Evolutionary conservation across 306 rosid species (phyloP).

Genomic region (Hippophae rhamnoides): DNA sequence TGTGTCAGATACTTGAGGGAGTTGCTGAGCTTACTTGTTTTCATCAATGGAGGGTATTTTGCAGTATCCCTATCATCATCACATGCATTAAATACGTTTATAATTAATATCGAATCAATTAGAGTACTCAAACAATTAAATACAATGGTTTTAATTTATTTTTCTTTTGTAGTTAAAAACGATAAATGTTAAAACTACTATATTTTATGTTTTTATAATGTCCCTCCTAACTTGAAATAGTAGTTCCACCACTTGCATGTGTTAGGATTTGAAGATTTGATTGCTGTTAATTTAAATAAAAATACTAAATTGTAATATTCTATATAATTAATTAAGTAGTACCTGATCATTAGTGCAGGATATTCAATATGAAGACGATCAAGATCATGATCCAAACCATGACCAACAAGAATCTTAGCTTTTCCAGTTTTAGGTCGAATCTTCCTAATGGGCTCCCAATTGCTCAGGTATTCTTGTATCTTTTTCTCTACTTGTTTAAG

Average conservation of each 20-base stretch:
- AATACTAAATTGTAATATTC: too few relatives aligned
- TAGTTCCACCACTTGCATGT: too few relatives aligned
- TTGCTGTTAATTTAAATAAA: too few relatives aligned
- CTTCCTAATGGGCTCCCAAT: conserved; percentile 83
- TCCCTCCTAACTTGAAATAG: too few relatives aligned
- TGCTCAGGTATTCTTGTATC: conserved; percentile 81
- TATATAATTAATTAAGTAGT: neutral
- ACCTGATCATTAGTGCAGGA: conserved; percentile 60
- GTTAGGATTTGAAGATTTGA: too few relatives aligned
- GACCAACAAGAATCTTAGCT: conserved; percentile 84
- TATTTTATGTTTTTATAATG: too few relatives aligned
- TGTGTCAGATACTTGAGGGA: conserved; percentile 82
- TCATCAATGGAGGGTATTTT: conserved; percentile 91
- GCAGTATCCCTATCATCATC: conserved; percentile 68
- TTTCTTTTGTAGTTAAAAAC: too few relatives aligned
- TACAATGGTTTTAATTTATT: too few relatives aligned
- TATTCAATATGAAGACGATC: conserved; percentile 68
- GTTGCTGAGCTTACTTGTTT: conserved; percentile 93
- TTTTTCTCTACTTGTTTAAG: conserved; percentile 59
- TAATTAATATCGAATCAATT: too few relatives aligned
- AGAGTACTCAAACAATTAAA: too few relatives aligned
- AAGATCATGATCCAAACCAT: conserved; percentile 76
- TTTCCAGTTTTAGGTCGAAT: conserved; percentile 52
- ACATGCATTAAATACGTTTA: neutral
- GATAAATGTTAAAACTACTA: too few relatives aligned